Evolutionary conservation across 2,329 filamentous ascomycete species (phyloP).

Genomic region (Pyricularia sp.): DNA sequence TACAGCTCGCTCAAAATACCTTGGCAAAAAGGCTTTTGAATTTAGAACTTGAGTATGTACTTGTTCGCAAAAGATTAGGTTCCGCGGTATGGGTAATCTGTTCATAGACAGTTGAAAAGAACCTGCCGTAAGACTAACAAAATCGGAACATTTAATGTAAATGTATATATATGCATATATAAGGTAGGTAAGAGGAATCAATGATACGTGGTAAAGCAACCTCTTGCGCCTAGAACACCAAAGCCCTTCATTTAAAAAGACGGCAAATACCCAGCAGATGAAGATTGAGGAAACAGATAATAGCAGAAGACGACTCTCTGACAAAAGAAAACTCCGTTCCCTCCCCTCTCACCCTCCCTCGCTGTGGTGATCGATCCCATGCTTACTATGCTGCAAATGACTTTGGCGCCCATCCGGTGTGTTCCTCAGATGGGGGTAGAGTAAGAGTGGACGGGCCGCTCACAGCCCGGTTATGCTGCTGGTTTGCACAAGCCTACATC

Average conservation of each 20-base stretch:
- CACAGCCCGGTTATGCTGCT: background rate
- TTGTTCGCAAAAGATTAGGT: background rate
- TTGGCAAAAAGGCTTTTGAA: no score
- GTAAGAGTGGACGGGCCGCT: background rate
- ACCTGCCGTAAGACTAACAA: background rate
- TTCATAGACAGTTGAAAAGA: background rate
- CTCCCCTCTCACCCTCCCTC: background rate
- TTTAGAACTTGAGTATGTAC: background rate
- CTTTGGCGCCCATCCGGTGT: background rate
- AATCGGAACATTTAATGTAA: background rate
- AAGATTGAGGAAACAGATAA: background rate
- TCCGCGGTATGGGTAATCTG: background rate
- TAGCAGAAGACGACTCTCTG: background rate
- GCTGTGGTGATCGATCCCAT: background rate
- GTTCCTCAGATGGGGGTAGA: background rate
- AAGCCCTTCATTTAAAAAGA: background rate
- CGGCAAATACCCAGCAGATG: background rate
- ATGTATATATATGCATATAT: background rate
- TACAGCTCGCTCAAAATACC: no score
- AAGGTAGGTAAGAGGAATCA: background rate
- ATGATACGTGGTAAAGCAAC: background rate
- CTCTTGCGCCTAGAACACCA: background rate
- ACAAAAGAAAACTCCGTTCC: background rate
- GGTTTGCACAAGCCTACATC: background rate
- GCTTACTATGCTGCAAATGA: background rate